phyloP scores from a whole-genome alignment of 768 basidiomycete genomes.

The Phaffia tasmanica region DNA sequence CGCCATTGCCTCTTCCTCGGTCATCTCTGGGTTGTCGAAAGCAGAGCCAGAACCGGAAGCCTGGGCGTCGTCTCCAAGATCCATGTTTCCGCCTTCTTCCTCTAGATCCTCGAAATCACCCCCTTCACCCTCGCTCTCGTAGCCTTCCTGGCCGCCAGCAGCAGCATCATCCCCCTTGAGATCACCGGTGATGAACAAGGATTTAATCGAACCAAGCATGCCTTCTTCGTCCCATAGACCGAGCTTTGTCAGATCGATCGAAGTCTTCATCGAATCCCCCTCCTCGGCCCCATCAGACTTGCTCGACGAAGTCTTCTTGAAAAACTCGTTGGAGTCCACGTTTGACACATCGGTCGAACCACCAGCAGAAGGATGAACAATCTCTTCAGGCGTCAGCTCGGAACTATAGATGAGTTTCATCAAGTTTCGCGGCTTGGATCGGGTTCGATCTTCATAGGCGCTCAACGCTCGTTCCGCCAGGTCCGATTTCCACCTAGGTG shows the following conservation, averaged over 20 bases:
- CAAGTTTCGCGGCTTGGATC: constrained; percentile 55
- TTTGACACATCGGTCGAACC: constrained; percentile 29
- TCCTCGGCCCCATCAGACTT: constrained; percentile 30
- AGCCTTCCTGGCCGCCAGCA: constrained; percentile 33
- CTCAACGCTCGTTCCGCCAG: constrained; percentile 48
- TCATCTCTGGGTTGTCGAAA: constrained; percentile 33
- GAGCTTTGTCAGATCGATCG: constrained; percentile 42
- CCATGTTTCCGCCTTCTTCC: constrained; percentile 27
- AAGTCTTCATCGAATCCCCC: constrained; percentile 63
- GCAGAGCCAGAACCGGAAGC: constrained; percentile 28
- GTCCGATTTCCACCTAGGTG: constrained; percentile 65
- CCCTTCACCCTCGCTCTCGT: constrained; percentile 31
- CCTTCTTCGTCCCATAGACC: constrained; percentile 75
- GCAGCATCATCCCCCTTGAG: constrained; percentile 30
- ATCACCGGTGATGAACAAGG: constrained; percentile 77
- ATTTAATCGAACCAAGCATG: constrained; percentile 71
- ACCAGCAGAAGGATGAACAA: constrained; percentile 39
- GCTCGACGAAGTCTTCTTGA: constrained; percentile 28
- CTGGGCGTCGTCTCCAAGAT: constrained; percentile 6
- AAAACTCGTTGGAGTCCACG: constrained; percentile 26
- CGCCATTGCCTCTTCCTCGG: constrained; percentile 47
- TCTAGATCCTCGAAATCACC: constrained; percentile 39
- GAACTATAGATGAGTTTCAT: constrained; percentile 72
- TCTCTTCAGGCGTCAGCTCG: constrained; percentile 56
- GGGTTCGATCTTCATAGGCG: constrained; percentile 41